Percentiles rank a stretch among this genome's conserved stretches.
These are phyloP conservation scores for Bacidia rubella DNA, from an alignment of 495 filamentous ascomycete genomes.

Conservation along the genomic window DNA sequence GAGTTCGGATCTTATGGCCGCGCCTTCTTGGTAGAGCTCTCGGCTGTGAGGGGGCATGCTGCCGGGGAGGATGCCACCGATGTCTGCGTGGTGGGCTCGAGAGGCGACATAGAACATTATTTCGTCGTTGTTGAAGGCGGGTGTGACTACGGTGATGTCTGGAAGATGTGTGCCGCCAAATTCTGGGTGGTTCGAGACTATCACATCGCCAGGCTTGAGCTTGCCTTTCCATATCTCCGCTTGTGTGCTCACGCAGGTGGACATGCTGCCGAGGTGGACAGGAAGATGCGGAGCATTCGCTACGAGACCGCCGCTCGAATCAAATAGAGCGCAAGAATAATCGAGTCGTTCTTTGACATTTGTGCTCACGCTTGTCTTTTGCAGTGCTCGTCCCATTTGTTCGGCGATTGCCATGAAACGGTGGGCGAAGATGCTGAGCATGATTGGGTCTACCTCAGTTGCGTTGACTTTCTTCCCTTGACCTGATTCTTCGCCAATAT, in stretches of 20 bases:
- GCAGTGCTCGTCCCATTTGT: constrained; percentile 90
- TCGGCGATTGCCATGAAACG: constrained; percentile 98
- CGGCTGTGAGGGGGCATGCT: constrained; percentile 94
- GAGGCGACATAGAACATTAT: constrained; percentile 97
- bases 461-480: constrained; percentile 32
- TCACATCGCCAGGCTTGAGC: constrained; percentile 78
- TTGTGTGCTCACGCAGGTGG: constrained; percentile 85
- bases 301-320: constrained; percentile 76
- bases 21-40: constrained; percentile 89
- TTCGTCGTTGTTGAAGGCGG: constrained; percentile 73
- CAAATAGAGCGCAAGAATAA: constrained; percentile 93
- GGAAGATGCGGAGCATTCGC: constrained; percentile 93
- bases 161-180: constrained; percentile 81
- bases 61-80: constrained; percentile 88
- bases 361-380: constrained; percentile 94
- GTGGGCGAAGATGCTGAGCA: constrained; percentile 90
- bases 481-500: constrained; percentile 42
- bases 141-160: constrained; percentile 89
- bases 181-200: constrained; percentile 92
- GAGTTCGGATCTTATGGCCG: constrained; percentile 86
- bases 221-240: constrained; percentile 87
- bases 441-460: constrained; percentile 60
- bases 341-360: constrained; percentile 97
- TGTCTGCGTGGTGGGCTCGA: constrained; percentile 91
- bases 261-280: constrained; percentile 88